Conservation (phyloP, 345 rosid species). For the Arabidopsis thaliana region DNA sequence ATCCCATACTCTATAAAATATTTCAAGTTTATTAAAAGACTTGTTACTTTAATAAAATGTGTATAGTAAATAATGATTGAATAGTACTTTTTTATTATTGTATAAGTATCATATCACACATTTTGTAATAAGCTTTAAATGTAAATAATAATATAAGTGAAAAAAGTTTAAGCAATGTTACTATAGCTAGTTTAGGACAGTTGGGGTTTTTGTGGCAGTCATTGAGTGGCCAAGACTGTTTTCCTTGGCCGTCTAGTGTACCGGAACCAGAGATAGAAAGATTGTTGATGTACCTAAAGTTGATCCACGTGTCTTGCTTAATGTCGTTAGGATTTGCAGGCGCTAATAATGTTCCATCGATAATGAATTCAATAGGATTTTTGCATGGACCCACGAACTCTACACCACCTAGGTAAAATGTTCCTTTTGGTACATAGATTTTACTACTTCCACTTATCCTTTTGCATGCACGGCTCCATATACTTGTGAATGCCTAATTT, state of each 20-base stretch:
- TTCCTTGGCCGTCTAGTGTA: slow-evolving; percentile 41
- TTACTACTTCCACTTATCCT: background rate
- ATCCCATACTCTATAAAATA: slow-evolving; percentile 26
- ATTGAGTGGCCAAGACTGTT: slow-evolving; percentile 39
- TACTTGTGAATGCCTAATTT: slow-evolving; percentile 16
- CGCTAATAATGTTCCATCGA: slow-evolving; percentile 41
- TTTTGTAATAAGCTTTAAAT: background rate
- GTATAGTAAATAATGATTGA: no score
- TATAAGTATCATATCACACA: background rate
- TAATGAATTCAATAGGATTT: slow-evolving; percentile 27
- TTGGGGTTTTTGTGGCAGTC: slow-evolving; percentile 38
- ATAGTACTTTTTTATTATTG: no score
- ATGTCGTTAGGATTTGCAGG: slow-evolving; percentile 26
- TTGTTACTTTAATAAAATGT: background rate
- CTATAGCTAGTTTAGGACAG: slow-evolving; percentile 39
- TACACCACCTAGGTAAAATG: slow-evolving; percentile 30
- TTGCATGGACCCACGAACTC: slow-evolving; percentile 35
- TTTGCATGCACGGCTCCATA: slow-evolving; percentile 37
- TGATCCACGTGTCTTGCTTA: slow-evolving; percentile 32
- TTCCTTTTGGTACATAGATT: slow-evolving; percentile 33
- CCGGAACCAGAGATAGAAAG: slow-evolving; percentile 37
- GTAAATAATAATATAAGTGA: background rate
- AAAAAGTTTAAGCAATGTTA: background rate
- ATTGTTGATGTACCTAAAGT: slow-evolving; percentile 34
- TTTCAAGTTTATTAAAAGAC: background rate